phyloP scores from a whole-genome alignment of 768 basidiomycete species.

The Boletus edulis region DNA sequence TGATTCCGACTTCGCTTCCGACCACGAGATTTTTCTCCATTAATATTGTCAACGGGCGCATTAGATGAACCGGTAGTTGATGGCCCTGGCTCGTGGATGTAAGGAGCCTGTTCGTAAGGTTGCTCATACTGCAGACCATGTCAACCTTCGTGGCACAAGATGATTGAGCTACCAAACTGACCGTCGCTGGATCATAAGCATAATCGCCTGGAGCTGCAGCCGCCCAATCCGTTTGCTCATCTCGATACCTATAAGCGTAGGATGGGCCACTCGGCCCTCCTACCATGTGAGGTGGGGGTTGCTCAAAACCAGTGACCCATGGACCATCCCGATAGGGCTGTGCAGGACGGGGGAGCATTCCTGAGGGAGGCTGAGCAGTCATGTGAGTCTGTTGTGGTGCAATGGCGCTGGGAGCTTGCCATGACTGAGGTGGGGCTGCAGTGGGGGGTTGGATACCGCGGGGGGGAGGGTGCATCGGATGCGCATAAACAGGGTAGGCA shows the following conservation, averaged over 20 bases:
- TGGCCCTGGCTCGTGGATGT: conserved; percentile 52
- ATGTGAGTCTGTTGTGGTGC: conserved; percentile 66
- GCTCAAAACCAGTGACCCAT: conserved; percentile 58
- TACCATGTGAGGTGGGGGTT: conserved; percentile 47
- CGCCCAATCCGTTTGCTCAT: conserved; percentile 53
- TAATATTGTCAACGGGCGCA: conserved; percentile 17
- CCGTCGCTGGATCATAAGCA: conserved; percentile 50
- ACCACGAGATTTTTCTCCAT: conserved; percentile 53
- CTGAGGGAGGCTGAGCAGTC: conserved; percentile 43
- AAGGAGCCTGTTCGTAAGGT: conserved; percentile 56
- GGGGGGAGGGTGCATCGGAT: conserved; percentile 37
- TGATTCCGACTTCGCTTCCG: conserved; percentile 67
- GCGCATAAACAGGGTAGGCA: conserved; percentile 37
- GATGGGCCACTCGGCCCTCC: conserved; percentile 41
- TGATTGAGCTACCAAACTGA: conserved; percentile 28
- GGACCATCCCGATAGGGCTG: conserved; percentile 47
- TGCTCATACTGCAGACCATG: conserved; percentile 47
- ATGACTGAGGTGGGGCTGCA: conserved; percentile 55
- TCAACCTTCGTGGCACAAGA: conserved; percentile 3
- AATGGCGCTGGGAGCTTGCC: conserved; percentile 61
- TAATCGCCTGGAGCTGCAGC: conserved; percentile 44
- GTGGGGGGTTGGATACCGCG: conserved; percentile 45
- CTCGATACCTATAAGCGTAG: conserved; percentile 62
- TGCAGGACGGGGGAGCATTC: conserved; percentile 45
- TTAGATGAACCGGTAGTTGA: conserved; percentile 43